Percentiles rank a stretch among this genome's conserved stretches.
Conservation (phyloP, 2,329 filamentous ascomycete species). For the Geoglossum cookeanum region DNA sequence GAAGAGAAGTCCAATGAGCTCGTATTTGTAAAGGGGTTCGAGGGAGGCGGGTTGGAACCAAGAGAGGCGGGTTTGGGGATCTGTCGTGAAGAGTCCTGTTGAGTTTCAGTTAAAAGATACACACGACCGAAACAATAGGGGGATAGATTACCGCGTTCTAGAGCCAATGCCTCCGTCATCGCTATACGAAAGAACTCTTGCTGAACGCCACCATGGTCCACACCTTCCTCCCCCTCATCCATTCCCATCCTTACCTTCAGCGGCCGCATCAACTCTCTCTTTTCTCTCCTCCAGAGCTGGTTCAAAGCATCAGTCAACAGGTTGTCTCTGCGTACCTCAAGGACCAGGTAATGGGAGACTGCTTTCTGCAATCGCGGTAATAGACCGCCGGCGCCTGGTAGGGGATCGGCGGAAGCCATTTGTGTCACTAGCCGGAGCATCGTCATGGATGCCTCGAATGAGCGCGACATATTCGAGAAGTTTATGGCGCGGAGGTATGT, state of each 20-base stretch:
- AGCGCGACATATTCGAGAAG: constrained; percentile 65
- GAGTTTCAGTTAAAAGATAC: not conserved
- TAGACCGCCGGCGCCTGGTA: constrained; percentile 36
- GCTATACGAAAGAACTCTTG: constrained; percentile 88
- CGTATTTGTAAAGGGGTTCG: constrained; percentile 76
- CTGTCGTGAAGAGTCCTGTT: constrained; percentile 53
- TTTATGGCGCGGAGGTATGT: constrained; percentile 80
- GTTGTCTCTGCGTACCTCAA: constrained; percentile 47
- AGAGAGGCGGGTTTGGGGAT: constrained; percentile 54
- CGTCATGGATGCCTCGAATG: constrained; percentile 47
- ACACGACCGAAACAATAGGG: not conserved
- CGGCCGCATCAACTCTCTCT: constrained; percentile 63
- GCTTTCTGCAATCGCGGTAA: constrained; percentile 45
- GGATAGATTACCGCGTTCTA: constrained; percentile 41
- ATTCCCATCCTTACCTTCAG: constrained; percentile 77
- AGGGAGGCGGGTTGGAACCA: constrained; percentile 77
- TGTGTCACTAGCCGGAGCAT: constrained; percentile 26
- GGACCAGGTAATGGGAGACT: constrained; percentile 49
- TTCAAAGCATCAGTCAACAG: constrained; percentile 60
- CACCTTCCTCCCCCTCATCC: constrained; percentile 65
- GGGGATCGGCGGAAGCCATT: constrained; percentile 22
- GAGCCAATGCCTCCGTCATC: constrained; percentile 60
- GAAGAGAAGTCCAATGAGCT: constrained; percentile 72
- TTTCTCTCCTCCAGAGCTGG: constrained; percentile 75
- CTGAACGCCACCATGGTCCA: constrained; percentile 88